Evolutionary conservation across 2,329 filamentous ascomycete species (phyloP).

Genomic region (Xylaria sp.): DNA sequence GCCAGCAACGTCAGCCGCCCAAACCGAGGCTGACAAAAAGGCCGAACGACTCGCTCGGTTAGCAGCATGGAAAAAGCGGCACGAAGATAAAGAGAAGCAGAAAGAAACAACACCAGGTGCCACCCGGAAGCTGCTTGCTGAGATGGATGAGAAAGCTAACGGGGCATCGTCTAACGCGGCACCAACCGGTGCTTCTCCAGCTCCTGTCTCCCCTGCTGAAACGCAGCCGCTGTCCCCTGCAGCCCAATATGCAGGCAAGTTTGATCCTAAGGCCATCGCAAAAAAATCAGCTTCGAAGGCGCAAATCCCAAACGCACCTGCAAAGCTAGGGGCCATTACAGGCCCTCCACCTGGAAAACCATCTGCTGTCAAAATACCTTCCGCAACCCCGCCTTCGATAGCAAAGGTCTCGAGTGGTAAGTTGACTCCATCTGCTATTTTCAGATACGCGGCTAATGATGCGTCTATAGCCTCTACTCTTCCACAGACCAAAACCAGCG

Average conservation of each 20-base stretch:
- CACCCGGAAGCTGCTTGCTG: constrained; percentile 69
- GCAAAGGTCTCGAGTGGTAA: constrained; percentile 46
- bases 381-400: constrained; percentile 27
- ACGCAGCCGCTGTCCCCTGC: constrained; percentile 57
- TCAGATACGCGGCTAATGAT: constrained; percentile 34
- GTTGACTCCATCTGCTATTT: constrained; percentile 18
- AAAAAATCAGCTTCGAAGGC: constrained; percentile 72
- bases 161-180: constrained; percentile 53
- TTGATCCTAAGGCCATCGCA: constrained; percentile 83
- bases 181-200: constrained; percentile 53
- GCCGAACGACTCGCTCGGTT: constrained; percentile 80
- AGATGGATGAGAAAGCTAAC: constrained; percentile 74
- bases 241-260: constrained; percentile 74
- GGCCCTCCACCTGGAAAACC: constrained; percentile 45
- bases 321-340: constrained; percentile 57
- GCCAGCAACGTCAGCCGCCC: constrained; percentile 54
- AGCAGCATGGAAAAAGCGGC: constrained; percentile 91
- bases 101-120: constrained; percentile 69
- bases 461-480: constrained; percentile 54
- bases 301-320: constrained; percentile 59
- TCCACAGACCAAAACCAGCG: constrained; percentile 76
- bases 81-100: constrained; percentile 77
- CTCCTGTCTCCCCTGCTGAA: constrained; percentile 56
- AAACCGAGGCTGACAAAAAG: constrained; percentile 76
- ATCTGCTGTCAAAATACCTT: constrained; percentile 3